Evolutionary conservation across 1,139 yeast genomes (phyloP), one percentile per base, ranked within the genome.

Genomic region (Nakaseomyces glabratus): DNA sequence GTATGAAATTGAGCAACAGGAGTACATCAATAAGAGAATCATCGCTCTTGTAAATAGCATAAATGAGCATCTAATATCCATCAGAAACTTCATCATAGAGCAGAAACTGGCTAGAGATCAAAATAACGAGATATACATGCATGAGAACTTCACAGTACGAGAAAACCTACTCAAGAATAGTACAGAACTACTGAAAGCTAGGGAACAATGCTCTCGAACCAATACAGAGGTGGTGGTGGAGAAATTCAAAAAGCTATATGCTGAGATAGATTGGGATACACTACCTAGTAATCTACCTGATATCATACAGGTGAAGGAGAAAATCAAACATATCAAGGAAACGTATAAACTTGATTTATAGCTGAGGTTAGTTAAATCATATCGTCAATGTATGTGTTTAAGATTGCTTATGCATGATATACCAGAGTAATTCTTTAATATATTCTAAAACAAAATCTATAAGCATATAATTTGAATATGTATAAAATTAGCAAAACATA

Each of bases 1-100:
- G 5, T 51, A 52, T 31, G 46, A 49, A 28, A 53, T 55, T 21
- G 52, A 55, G 36, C 48, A 51, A 23, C 52, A 52, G 28, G 57
- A 52, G 30, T 55, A 51, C 34, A 35, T 54, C 20, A 46, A 52
- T 34, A 40, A 34, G n/a, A 49, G 49, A 31, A 39, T 53, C 8
- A 38, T 48, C 40, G 32, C 35, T 5, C 40, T 54, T 14, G 47
- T 53, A 2, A 45, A 42, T 31, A 51, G 47, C 35, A 47, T 55
- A 13, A 44, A 45, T 13, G 58, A 53, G 16, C 53, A 54, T 35
- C 32, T 55, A 7, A 36, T 35, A 17, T 52, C 57, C 1, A 50
- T 55, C 8, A 47, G 49, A 34, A 47, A 48, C 29, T 54, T 52
- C 31, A 43, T 54, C 4, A 43, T 49, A 11, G 58, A 55, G 10